Evolutionary conservation across 306 rosid genomes (phyloP), one percentile per base, ranked within the genome.

Genomic region (Dryas drummondii): DNA sequence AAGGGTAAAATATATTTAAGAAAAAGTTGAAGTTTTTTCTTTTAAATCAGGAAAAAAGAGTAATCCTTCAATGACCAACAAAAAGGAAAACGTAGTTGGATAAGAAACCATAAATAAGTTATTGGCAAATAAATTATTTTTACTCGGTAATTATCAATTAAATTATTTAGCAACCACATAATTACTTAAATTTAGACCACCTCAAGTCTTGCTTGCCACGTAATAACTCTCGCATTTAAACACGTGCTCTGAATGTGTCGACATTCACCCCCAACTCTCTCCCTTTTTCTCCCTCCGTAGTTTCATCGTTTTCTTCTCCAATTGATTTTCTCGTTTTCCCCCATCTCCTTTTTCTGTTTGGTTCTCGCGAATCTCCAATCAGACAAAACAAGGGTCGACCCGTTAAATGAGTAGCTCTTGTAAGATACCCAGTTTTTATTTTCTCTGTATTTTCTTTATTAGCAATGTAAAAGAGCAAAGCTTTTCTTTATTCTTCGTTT

Each of bases 181-280:
- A 32, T 32, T 32, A 32, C 37, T 32, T 32, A 32, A 56, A 42
- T 66, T 58, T 42, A 64, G 66, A 71, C 41, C 64, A 41, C 50
- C 66, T 22, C 68, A 68, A 80, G 67, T 13, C 45, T 61, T 54
- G 69, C 16, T 16, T 74, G 58, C 53, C 82, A 72, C 77, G 68
- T 72, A 65, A 42, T 11, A n/a, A 55, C 61, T 55, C 17, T 61
- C 41, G 1, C 6, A n/a, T 47, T 66, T 55, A 5, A 66, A 72
- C 82, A 79, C 78, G 82, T 79, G 85, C 79, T 54, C 73, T 11
- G 13, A 9, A n/a, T 72, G 76, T 51, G 59, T 84, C 65, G 78
- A 68, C 68, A 79, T 80, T 70, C 80, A 5, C 71, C 66, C 68
- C 59, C 22, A 41, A 22, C 54, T 45, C 80, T 40, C 40, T 46